Evolutionary conservation across 164 flowering plant genomes (phyloP).

Genomic region (Aristolochia fimbriata): DNA sequence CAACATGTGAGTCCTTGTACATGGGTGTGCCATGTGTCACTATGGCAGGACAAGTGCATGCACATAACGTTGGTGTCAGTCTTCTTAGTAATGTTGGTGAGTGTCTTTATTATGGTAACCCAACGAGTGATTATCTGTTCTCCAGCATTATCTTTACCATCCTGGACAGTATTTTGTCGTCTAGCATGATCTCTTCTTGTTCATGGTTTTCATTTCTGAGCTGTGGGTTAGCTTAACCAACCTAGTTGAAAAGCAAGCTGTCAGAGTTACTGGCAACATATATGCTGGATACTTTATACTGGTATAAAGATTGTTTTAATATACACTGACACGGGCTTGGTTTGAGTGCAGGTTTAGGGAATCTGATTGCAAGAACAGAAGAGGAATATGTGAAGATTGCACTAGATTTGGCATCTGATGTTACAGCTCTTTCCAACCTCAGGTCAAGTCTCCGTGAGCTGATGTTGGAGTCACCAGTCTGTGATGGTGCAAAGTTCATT

Average conservation of each 20-base stretch:
- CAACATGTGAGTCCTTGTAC: slow-evolving; percentile 92
- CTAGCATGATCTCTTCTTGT: too few species aligned
- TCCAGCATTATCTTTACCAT: too few species aligned
- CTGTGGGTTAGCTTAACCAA: too few species aligned
- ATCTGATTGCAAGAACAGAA: slow-evolving; percentile 76
- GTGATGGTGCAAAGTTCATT: slow-evolving; percentile 64
- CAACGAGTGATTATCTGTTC: too few species aligned
- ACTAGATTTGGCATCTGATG: slow-evolving; percentile 61
- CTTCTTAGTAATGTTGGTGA: slow-evolving; percentile 82
- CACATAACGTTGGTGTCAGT: slow-evolving; percentile 96
- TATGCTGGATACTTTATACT: too few species aligned
- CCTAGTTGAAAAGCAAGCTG: too few species aligned
- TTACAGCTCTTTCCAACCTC: slow-evolving; percentile 59
- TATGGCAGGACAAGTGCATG: slow-evolving; percentile 93
- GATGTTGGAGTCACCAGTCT: slow-evolving; percentile 82
- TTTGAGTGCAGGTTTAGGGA: slow-evolving; percentile 45
- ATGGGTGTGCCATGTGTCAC: slow-evolving; percentile 99
- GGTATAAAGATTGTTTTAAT: too few species aligned
- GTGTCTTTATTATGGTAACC: slow-evolving; percentile 9
- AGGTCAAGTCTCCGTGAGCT: slow-evolving; percentile 70
- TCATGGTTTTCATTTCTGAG: too few species aligned
- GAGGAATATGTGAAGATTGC: slow-evolving; percentile 79
- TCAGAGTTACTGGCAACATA: too few species aligned
- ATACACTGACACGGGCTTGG: too few species aligned
- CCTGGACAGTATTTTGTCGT: too few species aligned